These are phyloP conservation scores for Acanthamoeba healyi DNA, from an alignment of 208 protist species.

Conservation along the genomic window DNA sequence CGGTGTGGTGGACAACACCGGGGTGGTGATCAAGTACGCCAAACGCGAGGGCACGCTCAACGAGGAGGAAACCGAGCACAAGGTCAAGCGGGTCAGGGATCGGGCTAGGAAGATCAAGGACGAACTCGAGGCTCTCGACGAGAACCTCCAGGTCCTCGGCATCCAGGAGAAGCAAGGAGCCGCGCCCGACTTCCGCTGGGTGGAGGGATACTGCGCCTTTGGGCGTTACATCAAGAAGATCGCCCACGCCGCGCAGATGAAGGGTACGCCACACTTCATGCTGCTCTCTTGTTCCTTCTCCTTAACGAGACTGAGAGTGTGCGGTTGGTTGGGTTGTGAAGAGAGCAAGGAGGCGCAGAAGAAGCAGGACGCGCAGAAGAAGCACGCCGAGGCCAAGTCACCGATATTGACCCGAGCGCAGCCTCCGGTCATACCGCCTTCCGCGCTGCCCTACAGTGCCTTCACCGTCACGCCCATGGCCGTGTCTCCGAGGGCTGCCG, in stretches of 20 bases:
- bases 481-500: background rate
- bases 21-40: background rate
- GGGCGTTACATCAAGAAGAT: conserved; percentile 53
- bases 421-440: background rate
- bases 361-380: background rate
- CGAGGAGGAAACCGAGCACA: background rate
- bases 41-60: background rate
- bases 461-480: background rate
- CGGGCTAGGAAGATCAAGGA: conserved; percentile 8
- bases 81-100: background rate
- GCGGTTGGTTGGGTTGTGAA: background rate
- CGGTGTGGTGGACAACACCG: background rate
- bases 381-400: background rate
- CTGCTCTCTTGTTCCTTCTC: background rate
- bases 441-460: background rate
- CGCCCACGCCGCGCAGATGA: conserved; percentile 2
- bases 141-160: conserved; percentile 31
- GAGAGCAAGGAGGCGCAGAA: background rate
- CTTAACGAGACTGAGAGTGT: background rate
- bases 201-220: conserved; percentile 41
- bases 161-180: conserved; percentile 19
- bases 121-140: background rate
- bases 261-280: background rate
- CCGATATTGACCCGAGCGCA: background rate
- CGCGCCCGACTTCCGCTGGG: background rate